Evolutionary conservation across 202 grass and related monocot species (phyloP).

Genomic region (Musa balbisiana): DNA sequence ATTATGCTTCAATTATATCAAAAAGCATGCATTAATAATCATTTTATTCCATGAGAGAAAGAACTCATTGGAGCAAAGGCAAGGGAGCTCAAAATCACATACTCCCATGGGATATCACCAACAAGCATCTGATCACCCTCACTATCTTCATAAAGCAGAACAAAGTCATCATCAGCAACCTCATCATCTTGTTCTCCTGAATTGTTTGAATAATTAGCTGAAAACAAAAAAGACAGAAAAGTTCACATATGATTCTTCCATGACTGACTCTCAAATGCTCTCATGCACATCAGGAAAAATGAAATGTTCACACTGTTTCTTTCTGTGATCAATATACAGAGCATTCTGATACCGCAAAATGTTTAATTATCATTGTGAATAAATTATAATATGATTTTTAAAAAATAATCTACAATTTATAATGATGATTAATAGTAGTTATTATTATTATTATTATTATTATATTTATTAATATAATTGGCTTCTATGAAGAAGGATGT

Average conservation of each 20-base stretch:
- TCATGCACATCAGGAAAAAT: neutral
- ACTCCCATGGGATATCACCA: conserved; percentile 93
- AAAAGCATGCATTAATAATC: conserved; percentile 2
- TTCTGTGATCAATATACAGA: too few relatives aligned
- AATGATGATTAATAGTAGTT: too few relatives aligned
- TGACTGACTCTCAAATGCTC: neutral
- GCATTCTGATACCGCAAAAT: too few relatives aligned
- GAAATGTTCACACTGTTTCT: neutral
- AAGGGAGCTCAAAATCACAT: conserved; percentile 24
- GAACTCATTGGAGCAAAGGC: neutral
- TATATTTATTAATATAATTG: too few relatives aligned
- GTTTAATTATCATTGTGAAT: too few relatives aligned
- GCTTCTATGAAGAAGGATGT: too few relatives aligned
- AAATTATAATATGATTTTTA: too few relatives aligned
- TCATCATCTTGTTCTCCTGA: conserved; percentile 36
- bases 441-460: too few relatives aligned
- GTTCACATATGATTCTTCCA: neutral
- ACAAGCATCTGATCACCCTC: conserved; percentile 81
- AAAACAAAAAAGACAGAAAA: neutral
- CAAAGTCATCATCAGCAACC: conserved; percentile 24
- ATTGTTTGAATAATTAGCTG: conserved; percentile 28
- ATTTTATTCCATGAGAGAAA: neutral
- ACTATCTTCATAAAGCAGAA: conserved; percentile 87
- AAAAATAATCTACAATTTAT: too few relatives aligned
- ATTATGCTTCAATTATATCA: neutral